Conservation (phyloP, 108 stramenopile genomes). For the Phaeodactylum tricornutum region DNA sequence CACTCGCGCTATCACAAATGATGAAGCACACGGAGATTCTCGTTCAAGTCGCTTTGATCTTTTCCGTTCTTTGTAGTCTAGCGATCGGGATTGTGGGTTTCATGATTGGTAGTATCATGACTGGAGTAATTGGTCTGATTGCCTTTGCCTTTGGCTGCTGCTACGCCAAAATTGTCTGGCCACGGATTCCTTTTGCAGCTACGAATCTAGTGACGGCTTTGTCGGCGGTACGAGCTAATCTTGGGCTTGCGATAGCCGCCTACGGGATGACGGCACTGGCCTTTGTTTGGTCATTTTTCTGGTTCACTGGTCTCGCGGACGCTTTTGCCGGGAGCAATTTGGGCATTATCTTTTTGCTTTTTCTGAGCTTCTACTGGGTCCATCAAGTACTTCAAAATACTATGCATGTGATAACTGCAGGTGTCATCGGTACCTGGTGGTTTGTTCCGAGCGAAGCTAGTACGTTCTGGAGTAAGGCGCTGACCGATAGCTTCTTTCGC, state of each 20-base stretch:
- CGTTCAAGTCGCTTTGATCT: conserved; percentile 52
- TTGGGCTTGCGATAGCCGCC: conserved; percentile 39
- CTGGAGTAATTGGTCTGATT: conserved; percentile 27
- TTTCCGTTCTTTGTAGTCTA: conserved; percentile 23
- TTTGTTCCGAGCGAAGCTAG: conserved; percentile 59
- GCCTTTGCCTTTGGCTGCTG: conserved; percentile 41
- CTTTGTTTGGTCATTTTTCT: conserved; percentile 54
- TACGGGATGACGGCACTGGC: conserved; percentile 30
- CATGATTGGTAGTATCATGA: conserved; percentile 19
- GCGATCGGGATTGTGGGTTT: conserved; percentile 27
- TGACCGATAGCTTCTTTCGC: conserved; percentile 39
- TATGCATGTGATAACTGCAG: conserved; percentile 69
- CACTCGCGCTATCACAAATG: conserved; percentile 52
- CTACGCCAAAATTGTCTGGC: conserved; percentile 58
- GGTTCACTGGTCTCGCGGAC: conserved; percentile 38
- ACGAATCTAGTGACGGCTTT: conserved; percentile 54
- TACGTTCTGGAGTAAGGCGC: conserved; percentile 42
- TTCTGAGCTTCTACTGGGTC: conserved; percentile 45
- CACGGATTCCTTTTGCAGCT: conserved; percentile 71
- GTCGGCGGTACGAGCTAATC: conserved; percentile 52
- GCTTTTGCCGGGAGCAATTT: conserved; percentile 13
- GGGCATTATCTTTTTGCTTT: conserved; percentile 23
- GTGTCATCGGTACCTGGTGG: conserved; percentile 73
- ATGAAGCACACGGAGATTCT: conserved; percentile 39
- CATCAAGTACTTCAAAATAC: conserved; percentile 54